Evolutionary conservation across 352 stramenopile genomes (phyloP).

Genomic region (Phytopythium montanum): DNA sequence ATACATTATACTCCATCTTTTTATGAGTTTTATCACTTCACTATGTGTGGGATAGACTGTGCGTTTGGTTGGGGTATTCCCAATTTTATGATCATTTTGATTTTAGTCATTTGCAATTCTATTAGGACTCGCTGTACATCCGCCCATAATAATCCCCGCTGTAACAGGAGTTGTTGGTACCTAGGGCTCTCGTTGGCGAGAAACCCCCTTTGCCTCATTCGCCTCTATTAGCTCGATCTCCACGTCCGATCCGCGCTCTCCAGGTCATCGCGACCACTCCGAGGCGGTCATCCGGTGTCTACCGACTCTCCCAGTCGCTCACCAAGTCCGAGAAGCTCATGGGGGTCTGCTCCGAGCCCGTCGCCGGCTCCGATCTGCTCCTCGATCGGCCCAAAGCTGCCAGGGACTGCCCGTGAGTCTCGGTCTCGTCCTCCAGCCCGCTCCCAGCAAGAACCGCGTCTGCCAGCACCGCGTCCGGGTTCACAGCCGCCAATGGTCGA

Average conservation of each 20-base stretch:
- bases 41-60: too few species aligned
- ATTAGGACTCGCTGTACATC: too few species aligned
- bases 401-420: neutral
- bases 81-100: too few species aligned
- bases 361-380: neutral
- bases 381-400: neutral
- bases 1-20: too few species aligned
- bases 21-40: too few species aligned
- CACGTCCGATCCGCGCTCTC: neutral
- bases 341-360: neutral
- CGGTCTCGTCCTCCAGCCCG: neutral
- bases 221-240: neutral
- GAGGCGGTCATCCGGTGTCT: neutral
- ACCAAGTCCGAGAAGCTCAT: constrained; percentile 7
- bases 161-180: too few species aligned
- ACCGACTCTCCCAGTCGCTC: neutral
- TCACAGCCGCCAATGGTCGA: neutral
- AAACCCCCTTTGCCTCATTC: neutral
- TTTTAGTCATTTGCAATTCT: too few species aligned
- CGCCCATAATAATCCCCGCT: too few species aligned
- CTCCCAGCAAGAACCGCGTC: constrained; percentile 3
- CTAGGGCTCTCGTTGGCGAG: too few species aligned
- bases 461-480: constrained; percentile 3
- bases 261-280: neutral
- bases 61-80: too few species aligned